Conservation (phyloP, 2,329 filamentous ascomycete genomes). For the Sporothrix pseudoabietina region DNA sequence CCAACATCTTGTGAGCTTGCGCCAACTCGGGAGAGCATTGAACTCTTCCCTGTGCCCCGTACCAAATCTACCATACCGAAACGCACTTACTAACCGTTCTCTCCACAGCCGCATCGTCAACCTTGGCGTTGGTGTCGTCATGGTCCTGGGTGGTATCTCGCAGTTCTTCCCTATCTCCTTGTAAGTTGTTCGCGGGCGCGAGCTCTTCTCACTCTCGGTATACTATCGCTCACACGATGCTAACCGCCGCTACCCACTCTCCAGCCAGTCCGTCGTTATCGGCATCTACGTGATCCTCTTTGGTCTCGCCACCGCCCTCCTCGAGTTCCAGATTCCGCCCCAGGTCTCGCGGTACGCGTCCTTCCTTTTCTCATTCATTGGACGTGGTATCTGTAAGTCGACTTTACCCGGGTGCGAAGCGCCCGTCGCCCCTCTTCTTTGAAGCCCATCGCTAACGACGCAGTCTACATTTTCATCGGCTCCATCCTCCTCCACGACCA, state of each 20-base stretch:
- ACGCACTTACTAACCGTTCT: constrained; percentile 17
- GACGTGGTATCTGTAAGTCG: constrained; percentile 84
- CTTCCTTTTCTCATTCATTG: constrained; percentile 97
- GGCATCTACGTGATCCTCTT: constrained; percentile 90
- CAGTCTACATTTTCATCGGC: constrained; percentile 96
- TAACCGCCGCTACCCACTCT: constrained; percentile 18
- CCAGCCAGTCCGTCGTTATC: constrained; percentile 71
- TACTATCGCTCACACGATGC: background rate
- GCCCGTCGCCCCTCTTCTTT: background rate
- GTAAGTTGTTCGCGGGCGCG: constrained; percentile 54
- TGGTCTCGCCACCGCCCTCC: constrained; percentile 72
- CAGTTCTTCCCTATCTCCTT: constrained; percentile 66
- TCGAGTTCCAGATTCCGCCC: constrained; percentile 94
- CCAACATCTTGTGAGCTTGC: constrained; percentile 79
- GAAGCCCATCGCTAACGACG: background rate
- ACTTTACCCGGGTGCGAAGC: too few relatives aligned
- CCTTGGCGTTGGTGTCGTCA: constrained; percentile 81
- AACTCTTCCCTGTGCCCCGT: background rate
- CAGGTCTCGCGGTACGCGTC: constrained; percentile 92
- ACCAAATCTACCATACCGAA: background rate
- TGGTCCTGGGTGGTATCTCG: constrained; percentile 79
- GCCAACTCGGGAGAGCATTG: background rate
- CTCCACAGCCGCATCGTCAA: constrained; percentile 83
- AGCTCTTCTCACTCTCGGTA: constrained; percentile 21
- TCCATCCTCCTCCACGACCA: constrained; percentile 73